Evolutionary conservation across 805 yeast genomes (phyloP), one percentile per base, ranked within the genome.

Genomic region (Kazachstania viticola): DNA sequence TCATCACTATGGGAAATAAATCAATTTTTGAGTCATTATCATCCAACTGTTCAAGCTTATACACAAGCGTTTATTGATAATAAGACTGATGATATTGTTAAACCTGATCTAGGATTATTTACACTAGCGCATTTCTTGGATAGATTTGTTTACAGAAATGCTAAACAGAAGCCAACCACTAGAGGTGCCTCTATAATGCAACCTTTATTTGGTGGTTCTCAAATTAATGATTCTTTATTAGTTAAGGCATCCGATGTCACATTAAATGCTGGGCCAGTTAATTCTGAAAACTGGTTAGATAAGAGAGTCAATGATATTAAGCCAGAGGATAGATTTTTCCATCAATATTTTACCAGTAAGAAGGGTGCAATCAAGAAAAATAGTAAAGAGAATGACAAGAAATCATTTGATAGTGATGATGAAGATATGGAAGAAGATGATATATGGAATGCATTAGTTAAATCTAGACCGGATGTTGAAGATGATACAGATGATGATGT

Each of bases 131-230:
- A 85, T 58, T 91, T 91, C 73, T 68, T 91, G 60, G 95, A 91
- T 58, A 73, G 94, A 56, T 91, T 93, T 60, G 95, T 91, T 25
- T 91, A 91, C 64, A 79, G 83, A 60, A 84, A 85, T 55, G 83
- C 95, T 29, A 84, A 83, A 61, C 79, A 74, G 46, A 81, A 79
- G 56, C 65, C 75, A 14, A 55, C 64, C 21, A 61, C 76, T n/a
- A 76, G 80, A 53, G 97, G 97, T 48, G 65, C 79, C 4, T 84
- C 96, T 27, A 87, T 91, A 52, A 91, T 91, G 97, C 98, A 91
- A 65, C 97, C 98, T 31, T 65, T 91, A 42, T 85, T 93, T 28
- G 96, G 95, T 40, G 68, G 75, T 1, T 43, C 56, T 5, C 46
- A 42, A 24, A 80, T 78, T 40, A 76, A 82, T 14, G 82, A 80